Evolutionary conservation across 371 early-diverging fungal genomes (phyloP), one percentile per base, ranked within the genome.

Genomic region (Apophysomyces elegans): DNA sequence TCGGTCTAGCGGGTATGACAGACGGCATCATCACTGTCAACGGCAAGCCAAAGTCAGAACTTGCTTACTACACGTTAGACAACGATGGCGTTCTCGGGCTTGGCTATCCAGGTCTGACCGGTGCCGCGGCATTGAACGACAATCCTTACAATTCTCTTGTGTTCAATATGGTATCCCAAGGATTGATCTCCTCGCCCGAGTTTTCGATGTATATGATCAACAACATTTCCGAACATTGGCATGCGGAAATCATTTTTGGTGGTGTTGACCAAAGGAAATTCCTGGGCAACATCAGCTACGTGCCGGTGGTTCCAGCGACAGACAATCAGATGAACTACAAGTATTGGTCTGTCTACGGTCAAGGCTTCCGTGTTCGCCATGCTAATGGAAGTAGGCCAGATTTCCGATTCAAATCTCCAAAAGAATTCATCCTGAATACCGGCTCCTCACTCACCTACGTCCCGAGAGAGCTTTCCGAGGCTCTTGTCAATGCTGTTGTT

Each of bases 331-430:
- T 26, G 41, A 41, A 41, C 54, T 50, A 50, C 21, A n/a, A 21
- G 9, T 83, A 80, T 43, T 83, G 83, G 83, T 78, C 78, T 78
- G 80, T 83, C 4, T 67, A 68, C 38, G 80, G 72, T 5, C 76
- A 80, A 60, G 78, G 82, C 46, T 54, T 82, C 21, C 46, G 56
- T 14, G 70, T 81, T 1, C 46, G 56, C 9, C 47, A 63, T 36
- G 41, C 58, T 36, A 32, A 56, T 1, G 46, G 41, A 41, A 45
- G 38, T n/a, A 37, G 9, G 50, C 56, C 39, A 11, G 41, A 47
- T 21, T 11, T 63, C 37, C 37, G 39, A n/a, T 60, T 65, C 13
- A 7, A 41, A 1, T 58, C 62, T 18, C 26, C 72, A 11, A 45
- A 69, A 36, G 69, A 69, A 11, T 72, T 50, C 46, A 75, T 75